Evolutionary conservation across 495 filamentous ascomycete species (phyloP).

Genomic region (Aspergillus hancockii): DNA sequence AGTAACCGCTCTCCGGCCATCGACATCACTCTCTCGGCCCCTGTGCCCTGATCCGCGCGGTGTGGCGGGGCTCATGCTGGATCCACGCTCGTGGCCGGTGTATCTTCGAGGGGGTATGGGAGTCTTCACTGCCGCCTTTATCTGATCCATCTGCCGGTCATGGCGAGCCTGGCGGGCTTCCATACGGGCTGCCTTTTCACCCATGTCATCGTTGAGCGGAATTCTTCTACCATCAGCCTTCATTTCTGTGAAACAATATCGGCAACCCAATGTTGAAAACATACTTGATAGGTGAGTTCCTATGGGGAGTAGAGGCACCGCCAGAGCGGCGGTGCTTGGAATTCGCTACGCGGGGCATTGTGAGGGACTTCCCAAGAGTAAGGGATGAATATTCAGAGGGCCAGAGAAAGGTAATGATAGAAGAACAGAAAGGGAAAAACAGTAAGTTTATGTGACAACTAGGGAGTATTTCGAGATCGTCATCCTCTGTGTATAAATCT

Average conservation of each 20-base stretch:
- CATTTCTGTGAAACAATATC: not conserved
- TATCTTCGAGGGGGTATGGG: constrained; percentile 69
- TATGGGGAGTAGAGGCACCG: constrained; percentile 58
- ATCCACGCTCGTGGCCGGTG: constrained; percentile 61
- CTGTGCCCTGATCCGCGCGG: constrained; percentile 55
- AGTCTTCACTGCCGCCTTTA: constrained; percentile 83
- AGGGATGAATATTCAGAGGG: constrained; percentile 20
- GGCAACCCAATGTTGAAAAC: constrained; percentile 16
- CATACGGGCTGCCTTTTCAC: constrained; percentile 85
- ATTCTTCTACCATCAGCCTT: constrained; percentile 52
- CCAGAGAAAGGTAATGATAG: constrained; percentile 8
- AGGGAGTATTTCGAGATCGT: too few species aligned
- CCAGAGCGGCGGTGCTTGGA: constrained; percentile 51
- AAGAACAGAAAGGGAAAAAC: not conserved
- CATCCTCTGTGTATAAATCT: not conserved
- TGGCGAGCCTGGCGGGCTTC: constrained; percentile 87
- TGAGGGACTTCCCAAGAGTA: constrained; percentile 33
- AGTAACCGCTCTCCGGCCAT: constrained; percentile 74
- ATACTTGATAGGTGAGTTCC: constrained; percentile 69
- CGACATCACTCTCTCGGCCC: constrained; percentile 59
- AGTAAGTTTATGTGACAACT: not conserved
- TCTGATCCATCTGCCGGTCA: constrained; percentile 87
- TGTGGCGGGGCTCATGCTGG: constrained; percentile 65
- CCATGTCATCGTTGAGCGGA: constrained; percentile 92
- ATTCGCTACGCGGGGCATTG: constrained; percentile 75